Evolutionary conservation across 257 asterid genomes (phyloP).

Genomic region (Solanum pimpinellifolium): DNA sequence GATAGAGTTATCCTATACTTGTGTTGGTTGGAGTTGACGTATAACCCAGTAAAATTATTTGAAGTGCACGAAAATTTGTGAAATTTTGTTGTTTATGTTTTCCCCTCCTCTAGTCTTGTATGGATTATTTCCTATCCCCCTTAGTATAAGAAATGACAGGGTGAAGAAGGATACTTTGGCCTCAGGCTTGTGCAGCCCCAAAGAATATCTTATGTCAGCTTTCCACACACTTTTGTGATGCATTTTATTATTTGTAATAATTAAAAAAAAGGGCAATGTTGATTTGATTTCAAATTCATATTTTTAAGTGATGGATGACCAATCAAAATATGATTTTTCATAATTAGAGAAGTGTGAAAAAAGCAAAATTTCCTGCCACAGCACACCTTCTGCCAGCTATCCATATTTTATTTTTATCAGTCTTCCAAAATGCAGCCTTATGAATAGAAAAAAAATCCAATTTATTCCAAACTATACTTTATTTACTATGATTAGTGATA

Average conservation of each 20-base stretch:
- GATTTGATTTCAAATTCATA: not conserved
- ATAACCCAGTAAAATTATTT: no score
- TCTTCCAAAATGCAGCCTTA: not conserved
- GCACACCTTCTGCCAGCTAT: not conserved
- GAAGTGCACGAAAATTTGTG: not conserved
- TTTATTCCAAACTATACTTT: not conserved
- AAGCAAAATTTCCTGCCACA: not conserved
- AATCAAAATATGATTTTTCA: not conserved
- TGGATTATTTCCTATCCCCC: not conserved
- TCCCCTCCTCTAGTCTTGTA: not conserved
- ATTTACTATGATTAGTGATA: not conserved
- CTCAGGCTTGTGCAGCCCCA: not conserved
- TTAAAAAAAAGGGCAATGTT: not conserved
- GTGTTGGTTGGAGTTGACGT: no score
- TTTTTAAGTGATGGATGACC: not conserved
- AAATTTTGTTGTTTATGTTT: not conserved
- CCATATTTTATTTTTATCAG: not conserved
- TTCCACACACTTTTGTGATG: not conserved
- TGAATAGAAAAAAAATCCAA: not conserved
- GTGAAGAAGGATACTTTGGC: not conserved
- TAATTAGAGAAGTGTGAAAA: not conserved
- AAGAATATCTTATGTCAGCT: not conserved
- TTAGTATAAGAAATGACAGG: not conserved
- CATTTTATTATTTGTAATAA: not conserved
- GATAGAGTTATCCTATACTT: not conserved